These are phyloP conservation scores for Medicago truncatula DNA, from an alignment of 306 rosid genomes.

Conservation along the genomic window MtrunA17r5.0-ANR NC_053046.1:6427501-6428000, in stretches of 20 bases:
- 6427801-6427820: neutral
- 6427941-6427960: too few relatives aligned
- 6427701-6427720: constrained; percentile 50
- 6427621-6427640: neutral
- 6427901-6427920: neutral
- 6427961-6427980: too few relatives aligned
- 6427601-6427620: constrained; percentile 55
- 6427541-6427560: neutral
- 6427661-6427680: constrained; percentile 58
- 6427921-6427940: too few relatives aligned
- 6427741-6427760: constrained; percentile 33
- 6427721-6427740: constrained; percentile 48
- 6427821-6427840: constrained; percentile 42
- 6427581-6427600: constrained; percentile 70
- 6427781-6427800: constrained; percentile 6
- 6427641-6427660: constrained; percentile 1
- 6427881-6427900: neutral
- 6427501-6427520: too few relatives aligned
- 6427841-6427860: constrained; percentile 19
- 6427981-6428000: neutral
- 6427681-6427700: constrained; percentile 57
- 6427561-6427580: neutral
- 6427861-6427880: neutral
- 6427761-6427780: constrained; percentile 37
- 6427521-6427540: too few relatives aligned